phyloP scores from a whole-genome alignment of 1,284 basidiomycete genomes.

The Ustilago vetiveriae region DNA sequence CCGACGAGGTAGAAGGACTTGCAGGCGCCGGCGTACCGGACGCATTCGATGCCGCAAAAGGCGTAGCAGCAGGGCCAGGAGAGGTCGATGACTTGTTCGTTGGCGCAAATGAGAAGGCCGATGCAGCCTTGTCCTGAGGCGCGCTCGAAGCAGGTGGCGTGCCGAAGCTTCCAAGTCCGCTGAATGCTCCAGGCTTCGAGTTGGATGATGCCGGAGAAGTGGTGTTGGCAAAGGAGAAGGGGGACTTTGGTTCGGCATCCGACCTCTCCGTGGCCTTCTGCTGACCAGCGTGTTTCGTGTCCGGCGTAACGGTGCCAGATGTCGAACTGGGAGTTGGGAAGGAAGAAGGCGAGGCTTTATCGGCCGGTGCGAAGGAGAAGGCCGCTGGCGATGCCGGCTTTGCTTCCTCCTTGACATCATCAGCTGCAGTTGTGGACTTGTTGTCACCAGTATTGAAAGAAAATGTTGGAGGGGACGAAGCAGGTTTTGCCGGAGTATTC shows the following conservation, averaged over 20 bases:
- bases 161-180: slow-evolving; percentile 18
- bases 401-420: slow-evolving; percentile 3
- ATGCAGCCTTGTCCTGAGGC: slow-evolving; percentile 15
- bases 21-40: not conserved
- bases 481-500: slow-evolving; percentile 9
- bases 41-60: not conserved
- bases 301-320: slow-evolving; percentile 1
- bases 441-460: slow-evolving; percentile 7
- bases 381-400: slow-evolving; percentile 17
- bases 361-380: slow-evolving; percentile 22
- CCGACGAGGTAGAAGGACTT: slow-evolving; percentile 1
- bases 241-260: slow-evolving; percentile 5
- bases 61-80: not conserved
- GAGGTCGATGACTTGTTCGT: slow-evolving; percentile 11
- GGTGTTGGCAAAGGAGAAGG: slow-evolving; percentile 20
- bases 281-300: slow-evolving; percentile 1
- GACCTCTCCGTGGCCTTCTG: slow-evolving; percentile 3
- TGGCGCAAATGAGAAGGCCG: slow-evolving; percentile 28
- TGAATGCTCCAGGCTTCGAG: slow-evolving; percentile 6
- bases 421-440: not conserved
- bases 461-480: slow-evolving; percentile 8
- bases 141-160: slow-evolving; percentile 4
- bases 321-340: slow-evolving; percentile 1
- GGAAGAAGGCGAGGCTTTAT: not conserved
- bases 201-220: slow-evolving; percentile 4